phyloP scores from a whole-genome alignment of 2,329 filamentous ascomycete species.

The Talaromyces sp. region DNA sequence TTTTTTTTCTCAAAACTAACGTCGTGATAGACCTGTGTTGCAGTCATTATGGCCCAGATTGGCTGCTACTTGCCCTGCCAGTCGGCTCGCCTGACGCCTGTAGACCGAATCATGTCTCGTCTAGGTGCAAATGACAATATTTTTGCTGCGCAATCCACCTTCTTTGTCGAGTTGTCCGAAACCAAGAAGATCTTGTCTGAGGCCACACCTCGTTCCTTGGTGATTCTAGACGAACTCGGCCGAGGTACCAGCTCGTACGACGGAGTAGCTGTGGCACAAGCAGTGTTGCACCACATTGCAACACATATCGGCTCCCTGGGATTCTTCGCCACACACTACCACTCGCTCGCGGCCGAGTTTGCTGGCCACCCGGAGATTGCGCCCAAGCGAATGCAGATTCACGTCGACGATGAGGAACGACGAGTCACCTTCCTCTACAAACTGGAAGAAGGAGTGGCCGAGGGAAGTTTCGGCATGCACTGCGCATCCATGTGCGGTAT shows the following conservation, averaged over 20 bases:
- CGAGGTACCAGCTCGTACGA: conserved; percentile 94
- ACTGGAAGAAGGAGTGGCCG: conserved; percentile 85
- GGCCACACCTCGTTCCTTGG: conserved; percentile 86
- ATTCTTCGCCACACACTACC: conserved; percentile 98
- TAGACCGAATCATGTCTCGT: conserved; percentile 97
- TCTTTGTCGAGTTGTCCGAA: conserved; percentile 95
- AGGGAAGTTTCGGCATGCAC: conserved; percentile 98
- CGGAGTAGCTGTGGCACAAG: conserved; percentile 91
- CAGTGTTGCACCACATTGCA: conserved; percentile 92
- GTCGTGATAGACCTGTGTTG: conserved; percentile 69
- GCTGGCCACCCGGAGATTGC: conserved; percentile 80
- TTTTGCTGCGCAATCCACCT: conserved; percentile 94
- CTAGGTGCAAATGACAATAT: conserved; percentile 98
- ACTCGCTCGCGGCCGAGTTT: conserved; percentile 88
- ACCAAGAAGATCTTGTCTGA: conserved; percentile 97
- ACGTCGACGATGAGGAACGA: conserved; percentile 77
- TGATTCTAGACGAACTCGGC: conserved; percentile 94
- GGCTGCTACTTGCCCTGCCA: conserved; percentile 85
- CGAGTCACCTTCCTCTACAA: conserved; percentile 97
- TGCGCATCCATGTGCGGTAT: conserved; percentile 98
- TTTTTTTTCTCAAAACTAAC: neutral
- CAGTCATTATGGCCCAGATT: conserved; percentile 95
- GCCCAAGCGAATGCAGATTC: conserved; percentile 86
- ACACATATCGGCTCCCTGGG: conserved; percentile 89
- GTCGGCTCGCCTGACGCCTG: conserved; percentile 77